Evolutionary conservation across 2,329 filamentous ascomycete genomes (phyloP).

Genomic region (Trichoderma citrinoviride): DNA sequence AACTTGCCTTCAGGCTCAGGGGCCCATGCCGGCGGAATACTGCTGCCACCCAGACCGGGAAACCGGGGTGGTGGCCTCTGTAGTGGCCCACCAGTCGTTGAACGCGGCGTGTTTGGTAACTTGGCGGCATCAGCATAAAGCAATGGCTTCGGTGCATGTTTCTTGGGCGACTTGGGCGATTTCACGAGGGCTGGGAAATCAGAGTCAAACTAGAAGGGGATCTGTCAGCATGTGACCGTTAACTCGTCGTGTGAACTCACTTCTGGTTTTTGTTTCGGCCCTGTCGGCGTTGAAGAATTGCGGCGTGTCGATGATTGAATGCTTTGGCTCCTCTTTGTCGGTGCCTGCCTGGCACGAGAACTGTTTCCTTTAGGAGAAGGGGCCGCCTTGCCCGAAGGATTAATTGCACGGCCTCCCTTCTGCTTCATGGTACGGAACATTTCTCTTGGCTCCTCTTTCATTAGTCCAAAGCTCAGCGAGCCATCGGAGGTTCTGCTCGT

Average conservation of each 20-base stretch:
- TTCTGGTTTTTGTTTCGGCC: not conserved
- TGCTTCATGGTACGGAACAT: slow-evolving; percentile 29
- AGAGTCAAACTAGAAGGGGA: not conserved
- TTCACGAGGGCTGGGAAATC: not conserved
- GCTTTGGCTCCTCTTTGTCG: not conserved
- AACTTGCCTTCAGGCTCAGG: too few relatives aligned
- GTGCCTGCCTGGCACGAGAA: not conserved
- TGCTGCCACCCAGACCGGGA: not conserved
- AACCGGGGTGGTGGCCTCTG: not conserved
- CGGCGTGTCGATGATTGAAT: not conserved
- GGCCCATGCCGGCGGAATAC: not conserved
- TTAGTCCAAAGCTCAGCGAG: slow-evolving; percentile 3
- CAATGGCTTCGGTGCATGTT: not conserved
- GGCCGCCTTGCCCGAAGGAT: not conserved
- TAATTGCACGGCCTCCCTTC: slow-evolving; percentile 13
- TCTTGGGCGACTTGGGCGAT: slow-evolving; percentile 2
- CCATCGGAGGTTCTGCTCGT: not conserved
- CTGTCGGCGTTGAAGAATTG: not conserved
- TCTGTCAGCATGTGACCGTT: not conserved
- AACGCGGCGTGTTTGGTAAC: not conserved
- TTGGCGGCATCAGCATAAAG: slow-evolving; percentile 3
- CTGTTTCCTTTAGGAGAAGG: not conserved
- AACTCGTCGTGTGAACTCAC: not conserved
- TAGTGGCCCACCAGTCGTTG: not conserved
- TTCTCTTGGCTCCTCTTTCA: slow-evolving; percentile 12